Base-by-base conservation (phyloP, 2,329 filamentous ascomycete genomes). In the Apiospora koreana region DNA sequence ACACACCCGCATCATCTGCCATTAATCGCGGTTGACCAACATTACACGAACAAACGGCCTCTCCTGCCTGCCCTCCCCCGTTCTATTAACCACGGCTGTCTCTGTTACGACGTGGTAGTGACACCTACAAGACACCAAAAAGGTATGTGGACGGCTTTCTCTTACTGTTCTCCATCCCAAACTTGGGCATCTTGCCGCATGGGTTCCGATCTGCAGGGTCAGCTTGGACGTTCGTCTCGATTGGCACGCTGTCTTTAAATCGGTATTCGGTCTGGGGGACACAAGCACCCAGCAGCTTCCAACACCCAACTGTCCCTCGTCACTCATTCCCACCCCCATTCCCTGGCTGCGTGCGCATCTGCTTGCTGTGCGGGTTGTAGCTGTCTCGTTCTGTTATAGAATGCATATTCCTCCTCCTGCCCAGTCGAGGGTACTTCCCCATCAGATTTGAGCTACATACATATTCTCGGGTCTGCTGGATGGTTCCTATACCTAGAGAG, bases 41-140 rank as follows among this genome's bases (percentile, higher is more conserved):
- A 62, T 62, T 62, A 62, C 54, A 62, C 54, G 31, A 62, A 62
- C 54, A 38, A 62, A 62, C 54, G 54, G 54, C 54, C 54, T 62
- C 31, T 62, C 54, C 54, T 62, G 41, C 41, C 46, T 21, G 28
- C 54, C 31, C 31, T 38, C 38, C 54, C 10, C 38, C 54, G 54
- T 28, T n/a, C 31, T n/a, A 62, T 38, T 12, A 54, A 62, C 21
- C 54, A 38, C 54, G 21, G 12, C 41, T 43, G n/a, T 16, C 41
- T 43, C 41, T 46, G 54, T 21, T 38, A 38, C 54, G 18, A 62
- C 28, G 54, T 38, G n/a, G 31, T 23, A 38, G 31, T 62, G 31
- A 14, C 54, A 38, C 54, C 54, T n/a, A n/a, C 28, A 35, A 62
- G n/a, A 62, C 54, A 62, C 54, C 54, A n/a, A 38, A 38, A 38